Evolutionary conservation across 352 stramenopile species (phyloP), one percentile per base, ranked within the genome.

Genomic region (Phytophthora foliorum): DNA sequence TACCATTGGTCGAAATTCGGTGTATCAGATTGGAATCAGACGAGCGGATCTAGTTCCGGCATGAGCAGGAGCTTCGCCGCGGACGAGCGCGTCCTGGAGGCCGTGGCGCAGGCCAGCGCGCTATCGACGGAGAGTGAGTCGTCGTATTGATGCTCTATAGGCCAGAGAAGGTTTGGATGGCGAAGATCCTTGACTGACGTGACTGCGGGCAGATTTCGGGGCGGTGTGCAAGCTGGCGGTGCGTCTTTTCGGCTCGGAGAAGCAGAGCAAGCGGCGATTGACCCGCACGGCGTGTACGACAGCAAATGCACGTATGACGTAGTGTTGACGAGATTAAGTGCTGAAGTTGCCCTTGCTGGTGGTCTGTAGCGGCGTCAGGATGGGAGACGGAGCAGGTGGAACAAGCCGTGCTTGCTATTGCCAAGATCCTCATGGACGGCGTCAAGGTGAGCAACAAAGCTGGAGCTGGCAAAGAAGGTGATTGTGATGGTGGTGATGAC

Each of bases 341-440:
- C 22, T 61, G 19, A 24, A n/a, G 10, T 31, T 54, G 25, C 14
- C 67, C 6, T 39, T 50, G 16, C 9, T 59, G 21, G 16, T 7
- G 22, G n/a, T 17, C 2, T 51, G 29, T 44, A 94, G 87, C 82
- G 53, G 66, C 75, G 6, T 82, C 74, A 11, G 87, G 87, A 41
- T 93, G 86, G 85, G 77, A 80, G n/a, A 27, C 63, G 7, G 62
- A 86, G 31, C 63, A 84, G 58, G 76, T 87, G 38, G 87, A 94
- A 34, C 63, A 78, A 5, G 70, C 74, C 0, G 83, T 93, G 22
- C 69, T 90, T 3, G 83, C 81, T 6, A 46, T 94, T 16, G 81
- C 82, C n/a, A 90, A 92, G 71, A 81, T 92, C 48, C 66, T 94
- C 45, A 91, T 92, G 76, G 87, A 94, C 16, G 71, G 73, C 7